These are phyloP conservation scores for Hygrocybe coccinea DNA, from an alignment of 768 basidiomycete species.

Conservation along the genomic window DNA sequence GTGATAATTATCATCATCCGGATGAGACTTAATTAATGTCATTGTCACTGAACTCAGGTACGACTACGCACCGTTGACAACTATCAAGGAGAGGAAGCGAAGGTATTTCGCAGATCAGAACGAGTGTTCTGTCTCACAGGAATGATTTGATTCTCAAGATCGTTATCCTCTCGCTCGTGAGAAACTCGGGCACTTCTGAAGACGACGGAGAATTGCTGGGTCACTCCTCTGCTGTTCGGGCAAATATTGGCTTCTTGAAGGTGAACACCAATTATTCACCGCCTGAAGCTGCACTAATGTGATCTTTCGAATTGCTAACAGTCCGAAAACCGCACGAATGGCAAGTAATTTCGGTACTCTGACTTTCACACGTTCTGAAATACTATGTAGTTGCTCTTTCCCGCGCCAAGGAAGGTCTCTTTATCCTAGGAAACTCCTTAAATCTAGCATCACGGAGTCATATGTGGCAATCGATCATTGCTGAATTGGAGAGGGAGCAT, in stretches of 20 bases:
- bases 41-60: constrained; percentile 38
- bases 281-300: neutral
- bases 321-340: constrained; percentile 55
- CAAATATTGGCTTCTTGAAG: constrained; percentile 68
- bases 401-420: constrained; percentile 69
- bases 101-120: constrained; percentile 25
- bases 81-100: constrained; percentile 72
- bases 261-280: constrained; percentile 29
- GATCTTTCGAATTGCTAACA: constrained; percentile 17
- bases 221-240: constrained; percentile 15
- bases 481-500: constrained; percentile 48
- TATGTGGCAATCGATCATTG: constrained; percentile 57
- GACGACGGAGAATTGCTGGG: constrained; percentile 31
- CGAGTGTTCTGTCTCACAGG: neutral
- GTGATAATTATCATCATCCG: constrained; percentile 31
- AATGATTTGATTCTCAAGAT: constrained; percentile 38
- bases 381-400: constrained; percentile 56
- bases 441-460: constrained; percentile 45
- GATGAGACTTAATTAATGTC: neutral
- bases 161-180: constrained; percentile 68
- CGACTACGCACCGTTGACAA: constrained; percentile 72
- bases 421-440: constrained; percentile 62
- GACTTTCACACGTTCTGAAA: neutral
- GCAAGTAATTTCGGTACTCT: constrained; percentile 19
- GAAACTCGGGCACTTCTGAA: constrained; percentile 51